These are phyloP conservation scores for Globisporangium yorkense DNA, from an alignment of 352 stramenopile species.

Conservation along the genomic window DNA sequence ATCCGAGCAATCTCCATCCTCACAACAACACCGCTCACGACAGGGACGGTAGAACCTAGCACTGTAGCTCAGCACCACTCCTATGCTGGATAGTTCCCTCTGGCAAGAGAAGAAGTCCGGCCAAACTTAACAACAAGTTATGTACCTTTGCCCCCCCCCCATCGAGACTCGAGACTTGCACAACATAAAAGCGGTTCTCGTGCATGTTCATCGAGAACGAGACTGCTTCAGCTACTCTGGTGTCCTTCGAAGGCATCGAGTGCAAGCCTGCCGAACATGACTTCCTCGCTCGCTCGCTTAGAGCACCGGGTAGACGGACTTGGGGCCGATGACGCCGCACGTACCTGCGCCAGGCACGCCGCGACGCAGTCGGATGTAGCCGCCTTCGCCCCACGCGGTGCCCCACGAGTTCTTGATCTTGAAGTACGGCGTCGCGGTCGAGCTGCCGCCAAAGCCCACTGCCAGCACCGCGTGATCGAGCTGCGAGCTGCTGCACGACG, in stretches of 20 bases:
- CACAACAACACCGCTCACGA: too few relatives aligned
- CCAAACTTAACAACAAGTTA: too few relatives aligned
- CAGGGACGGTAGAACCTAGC: too few relatives aligned
- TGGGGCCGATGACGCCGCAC: conserved; percentile 47
- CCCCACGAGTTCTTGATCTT: conserved; percentile 99
- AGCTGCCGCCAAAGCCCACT: conserved; percentile 89
- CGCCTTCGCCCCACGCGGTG: conserved; percentile 86
- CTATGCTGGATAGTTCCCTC: too few relatives aligned
- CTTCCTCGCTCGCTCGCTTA: conserved; percentile 5
- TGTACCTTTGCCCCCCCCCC: too few relatives aligned
- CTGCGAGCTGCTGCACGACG: conserved; percentile 65
- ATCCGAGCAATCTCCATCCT: too few relatives aligned
- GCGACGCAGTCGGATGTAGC: conserved; percentile 92
- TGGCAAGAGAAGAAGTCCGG: too few relatives aligned
- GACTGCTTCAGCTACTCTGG: too few relatives aligned
- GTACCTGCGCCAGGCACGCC: conserved; percentile 51
- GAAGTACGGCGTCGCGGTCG: conserved; percentile 57
- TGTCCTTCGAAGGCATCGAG: too few relatives aligned
- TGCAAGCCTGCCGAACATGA: too few relatives aligned
- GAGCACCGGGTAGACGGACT: conserved; percentile 55
- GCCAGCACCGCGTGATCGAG: conserved; percentile 97
- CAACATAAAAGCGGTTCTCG: background rate
- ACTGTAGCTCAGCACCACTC: too few relatives aligned
- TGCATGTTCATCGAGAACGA: background rate
- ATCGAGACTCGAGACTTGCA: too few relatives aligned